Evolutionary conservation across 805 yeast species (phyloP), one percentile per base, ranked within the genome.

Genomic region (Kurtzmaniella cleridarum): DNA sequence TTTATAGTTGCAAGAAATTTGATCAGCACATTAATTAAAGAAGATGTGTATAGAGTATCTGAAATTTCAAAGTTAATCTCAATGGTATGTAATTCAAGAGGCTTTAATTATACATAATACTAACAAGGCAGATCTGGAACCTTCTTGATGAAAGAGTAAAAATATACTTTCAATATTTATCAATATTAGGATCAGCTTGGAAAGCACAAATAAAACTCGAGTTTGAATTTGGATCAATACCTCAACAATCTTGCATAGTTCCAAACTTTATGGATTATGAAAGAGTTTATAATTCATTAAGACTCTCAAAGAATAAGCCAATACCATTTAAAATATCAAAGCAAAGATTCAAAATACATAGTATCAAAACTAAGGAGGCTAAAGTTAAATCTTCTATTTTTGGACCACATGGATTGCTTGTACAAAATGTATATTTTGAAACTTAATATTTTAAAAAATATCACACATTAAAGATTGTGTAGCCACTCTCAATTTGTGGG

Each of bases 1-100:
- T 54, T 48, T 32, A 52, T 54, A 11, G 40, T 52, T 15, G 57
- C 55, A 11, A 43, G 59, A 24, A 45, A 44, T 41, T 26, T 44
- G 5, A 20, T 54, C 12, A 42, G 50, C 10, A 40, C 39, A n/a
- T 17, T 48, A 17, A 27, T 53, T 4, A 30, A 39, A 16, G 32
- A 35, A 12, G 36, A 20, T 36, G 34, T 8, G 32, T 35, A n/a
- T 38, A 42, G 27, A 34, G 32, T 30, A 33, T 34, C 14, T 12
- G 42, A 36, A 17, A 40, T 48, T 20, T 48, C 48, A n/a, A 43
- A 39, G 27, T 32, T 41, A 9, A 41, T 48, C 2, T 44, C 54
- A 11, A 17, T 37, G 14, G 51, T 44, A 43, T 26, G 43, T 20
- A 30, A 27, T 8, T 30, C 17, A 8, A 34, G 30, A 28, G 18